phyloP scores from a whole-genome alignment of 306 rosid species.

The Amphicarpaea edgeworthii region DNA sequence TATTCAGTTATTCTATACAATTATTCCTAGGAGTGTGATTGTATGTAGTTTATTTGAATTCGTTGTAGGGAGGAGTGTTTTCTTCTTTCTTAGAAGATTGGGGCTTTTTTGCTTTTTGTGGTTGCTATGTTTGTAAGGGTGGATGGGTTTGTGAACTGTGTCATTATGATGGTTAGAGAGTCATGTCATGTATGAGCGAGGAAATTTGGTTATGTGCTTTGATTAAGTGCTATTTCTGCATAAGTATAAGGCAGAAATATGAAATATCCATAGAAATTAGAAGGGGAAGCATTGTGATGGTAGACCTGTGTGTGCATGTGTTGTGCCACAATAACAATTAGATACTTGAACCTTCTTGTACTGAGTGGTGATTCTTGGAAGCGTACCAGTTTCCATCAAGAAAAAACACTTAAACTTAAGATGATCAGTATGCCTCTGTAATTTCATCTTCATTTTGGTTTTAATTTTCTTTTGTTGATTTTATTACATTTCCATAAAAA shows the following conservation, averaged over 20 bases:
- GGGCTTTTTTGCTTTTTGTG: no score
- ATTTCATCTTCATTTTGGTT: no score
- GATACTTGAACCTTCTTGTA: background rate
- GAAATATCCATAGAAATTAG: background rate
- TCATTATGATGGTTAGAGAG: no score
- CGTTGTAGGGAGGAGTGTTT: background rate
- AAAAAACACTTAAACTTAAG: background rate
- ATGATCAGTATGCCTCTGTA: background rate
- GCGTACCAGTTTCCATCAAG: background rate
- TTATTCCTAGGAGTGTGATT: no score
- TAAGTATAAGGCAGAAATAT: background rate
- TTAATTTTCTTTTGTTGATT: conserved; percentile 4
- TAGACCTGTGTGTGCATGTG: no score
- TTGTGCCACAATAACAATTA: background rate
- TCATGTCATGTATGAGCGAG: no score
- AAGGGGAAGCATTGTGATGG: background rate
- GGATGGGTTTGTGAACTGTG: background rate
- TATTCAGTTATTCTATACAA: no score
- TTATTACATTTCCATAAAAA: background rate
- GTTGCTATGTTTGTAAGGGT: background rate
- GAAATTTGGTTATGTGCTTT: no score
- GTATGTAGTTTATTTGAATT: background rate
- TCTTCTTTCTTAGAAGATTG: conserved; percentile 25
- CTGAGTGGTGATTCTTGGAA: background rate
- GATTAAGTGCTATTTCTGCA: background rate